phyloP scores from a whole-genome alignment of 257 asterid genomes.

The Solanum rostratum region DNA sequence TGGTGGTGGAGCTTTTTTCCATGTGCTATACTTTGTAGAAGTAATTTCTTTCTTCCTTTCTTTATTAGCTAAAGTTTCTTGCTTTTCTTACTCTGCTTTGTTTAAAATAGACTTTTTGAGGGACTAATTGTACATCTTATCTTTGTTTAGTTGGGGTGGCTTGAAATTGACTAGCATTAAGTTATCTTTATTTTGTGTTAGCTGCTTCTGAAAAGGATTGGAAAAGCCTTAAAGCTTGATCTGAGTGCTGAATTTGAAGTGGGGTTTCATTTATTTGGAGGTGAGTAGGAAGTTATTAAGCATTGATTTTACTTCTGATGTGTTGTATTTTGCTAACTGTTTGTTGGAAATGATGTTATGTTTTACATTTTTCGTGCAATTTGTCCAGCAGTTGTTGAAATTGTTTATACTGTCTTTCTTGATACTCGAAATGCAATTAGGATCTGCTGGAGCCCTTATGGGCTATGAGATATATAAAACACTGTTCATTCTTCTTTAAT shows the following conservation, averaged over 20 bases:
- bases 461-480: neutral
- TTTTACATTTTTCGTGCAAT: neutral
- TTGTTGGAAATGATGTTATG: neutral
- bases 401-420: neutral
- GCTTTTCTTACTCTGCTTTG: constrained; percentile 9
- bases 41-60: neutral
- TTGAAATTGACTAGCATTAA: constrained; percentile 6
- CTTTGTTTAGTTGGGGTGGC: constrained; percentile 13
- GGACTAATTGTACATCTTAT: constrained; percentile 10
- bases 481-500: constrained; percentile 1
- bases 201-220: constrained; percentile 2
- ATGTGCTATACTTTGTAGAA: constrained; percentile 41
- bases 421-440: neutral
- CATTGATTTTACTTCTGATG: neutral
- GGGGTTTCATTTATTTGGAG: constrained; percentile 19
- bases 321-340: neutral
- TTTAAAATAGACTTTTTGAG: constrained; percentile 18
- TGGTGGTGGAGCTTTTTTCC: constrained; percentile 26
- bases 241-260: constrained; percentile 7
- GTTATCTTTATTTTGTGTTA: constrained; percentile 17
- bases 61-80: neutral
- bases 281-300: constrained; percentile 7
- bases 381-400: neutral
- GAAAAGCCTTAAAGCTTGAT: neutral
- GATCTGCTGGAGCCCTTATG: neutral